Percentiles rank a stretch among this genome's conserved stretches.
phyloP scores from a whole-genome alignment of 2,329 filamentous ascomycete species.

The Hortaea werneckii region DNA sequence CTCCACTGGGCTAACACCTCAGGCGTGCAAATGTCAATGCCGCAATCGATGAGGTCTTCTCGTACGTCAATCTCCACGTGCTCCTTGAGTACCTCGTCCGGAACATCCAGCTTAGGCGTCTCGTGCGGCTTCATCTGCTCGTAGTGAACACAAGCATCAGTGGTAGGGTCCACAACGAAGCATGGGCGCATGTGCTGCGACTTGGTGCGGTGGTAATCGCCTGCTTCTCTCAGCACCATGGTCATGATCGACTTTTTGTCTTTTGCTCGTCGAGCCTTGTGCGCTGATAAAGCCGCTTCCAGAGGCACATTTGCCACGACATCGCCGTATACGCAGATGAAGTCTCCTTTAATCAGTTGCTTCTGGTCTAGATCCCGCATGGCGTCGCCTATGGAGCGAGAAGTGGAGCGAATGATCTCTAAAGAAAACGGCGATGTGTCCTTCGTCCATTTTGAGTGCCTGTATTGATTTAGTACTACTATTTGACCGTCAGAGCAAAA shows the following conservation, averaged over 20 bases:
- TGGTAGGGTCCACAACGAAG: constrained; percentile 75
- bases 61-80: constrained; percentile 71
- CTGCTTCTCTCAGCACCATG: constrained; percentile 74
- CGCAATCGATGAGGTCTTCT: constrained; percentile 82
- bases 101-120: constrained; percentile 54
- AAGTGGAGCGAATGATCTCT: constrained; percentile 78
- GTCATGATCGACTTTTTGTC: constrained; percentile 98
- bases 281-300: constrained; percentile 65
- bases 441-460: constrained; percentile 58
- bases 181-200: constrained; percentile 64
- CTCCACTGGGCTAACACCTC: constrained; percentile 93
- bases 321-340: constrained; percentile 85
- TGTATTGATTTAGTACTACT: background rate
- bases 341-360: constrained; percentile 77
- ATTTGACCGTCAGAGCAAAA: background rate
- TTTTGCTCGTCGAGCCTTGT: constrained; percentile 67
- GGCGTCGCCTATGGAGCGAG: constrained; percentile 81
- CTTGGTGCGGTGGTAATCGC: constrained; percentile 66
- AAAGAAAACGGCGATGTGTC: constrained; percentile 73
- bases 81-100: constrained; percentile 65
- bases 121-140: constrained; percentile 73
- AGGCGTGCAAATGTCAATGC: constrained; percentile 94
- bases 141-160: constrained; percentile 80
- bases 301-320: constrained; percentile 81
- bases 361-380: constrained; percentile 87